Percentiles rank a stretch among this genome's conserved stretches.
These are phyloP conservation scores for Gaeumannomyces tritici DNA, from an alignment of 2,329 filamentous ascomycete species.

Conservation along the genomic window DNA sequence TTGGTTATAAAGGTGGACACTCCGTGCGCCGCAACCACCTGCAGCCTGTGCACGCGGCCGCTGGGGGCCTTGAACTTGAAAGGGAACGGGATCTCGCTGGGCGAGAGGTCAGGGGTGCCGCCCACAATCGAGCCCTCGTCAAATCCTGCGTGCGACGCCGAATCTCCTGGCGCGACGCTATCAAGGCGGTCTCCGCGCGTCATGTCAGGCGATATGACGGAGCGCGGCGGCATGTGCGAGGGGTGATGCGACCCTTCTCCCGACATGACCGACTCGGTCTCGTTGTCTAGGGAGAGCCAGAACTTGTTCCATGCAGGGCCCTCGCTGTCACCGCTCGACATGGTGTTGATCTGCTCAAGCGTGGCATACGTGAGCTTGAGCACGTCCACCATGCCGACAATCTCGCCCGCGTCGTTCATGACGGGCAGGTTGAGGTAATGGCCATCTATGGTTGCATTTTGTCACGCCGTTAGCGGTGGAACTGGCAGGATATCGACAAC, in stretches of 20 bases:
- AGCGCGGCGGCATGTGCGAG: conserved; percentile 59
- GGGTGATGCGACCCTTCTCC: conserved; percentile 74
- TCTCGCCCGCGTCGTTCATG: conserved; percentile 95
- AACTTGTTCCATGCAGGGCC: conserved; percentile 99
- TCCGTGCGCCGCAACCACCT: conserved; percentile 72
- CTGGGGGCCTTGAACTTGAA: conserved; percentile 99
- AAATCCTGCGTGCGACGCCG: conserved; percentile 81
- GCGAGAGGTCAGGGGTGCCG: conserved; percentile 36
- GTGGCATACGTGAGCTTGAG: conserved; percentile 97
- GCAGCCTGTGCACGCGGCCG: conserved; percentile 85
- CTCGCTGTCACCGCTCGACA: conserved; percentile 79
- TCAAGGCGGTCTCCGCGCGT: conserved; percentile 63
- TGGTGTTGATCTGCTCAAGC: conserved; percentile 94
- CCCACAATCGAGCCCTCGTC: conserved; percentile 56
- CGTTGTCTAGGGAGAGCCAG: conserved; percentile 91
- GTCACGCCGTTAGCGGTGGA: not conserved
- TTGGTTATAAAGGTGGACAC: conserved; percentile 68
- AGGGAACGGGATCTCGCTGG: conserved; percentile 72
- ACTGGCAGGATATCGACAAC: not conserved
- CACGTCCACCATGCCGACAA: conserved; percentile 98
- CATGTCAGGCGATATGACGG: conserved; percentile 68
- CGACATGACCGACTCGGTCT: conserved; percentile 93
- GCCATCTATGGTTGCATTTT: conserved; percentile 53
- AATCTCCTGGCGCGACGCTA: conserved; percentile 86
- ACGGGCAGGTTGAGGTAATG: conserved; percentile 97